These are phyloP conservation scores for Calonectria hongkongensis DNA, from an alignment of 2,329 filamentous ascomycete genomes.

Conservation along the genomic window DNA sequence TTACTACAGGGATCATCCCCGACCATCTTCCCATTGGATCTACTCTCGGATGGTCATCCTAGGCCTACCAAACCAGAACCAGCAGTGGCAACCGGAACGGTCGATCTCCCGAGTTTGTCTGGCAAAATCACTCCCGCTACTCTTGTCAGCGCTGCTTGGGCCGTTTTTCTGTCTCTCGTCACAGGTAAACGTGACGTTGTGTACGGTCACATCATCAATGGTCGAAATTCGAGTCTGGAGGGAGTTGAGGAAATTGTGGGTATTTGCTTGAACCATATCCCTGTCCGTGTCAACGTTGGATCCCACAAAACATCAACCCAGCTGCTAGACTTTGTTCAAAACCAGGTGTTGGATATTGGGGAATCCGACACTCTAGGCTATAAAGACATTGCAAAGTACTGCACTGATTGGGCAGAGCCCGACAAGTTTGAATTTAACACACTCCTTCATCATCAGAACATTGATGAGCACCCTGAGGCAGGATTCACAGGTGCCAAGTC, in stretches of 20 bases:
- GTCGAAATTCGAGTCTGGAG: neutral
- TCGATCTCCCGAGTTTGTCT: neutral
- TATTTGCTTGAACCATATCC: neutral
- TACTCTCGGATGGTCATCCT: conserved; percentile 56
- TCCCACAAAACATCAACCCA: conserved; percentile 22
- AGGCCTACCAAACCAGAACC: conserved; percentile 35
- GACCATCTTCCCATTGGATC: conserved; percentile 43
- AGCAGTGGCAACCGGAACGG: conserved; percentile 36
- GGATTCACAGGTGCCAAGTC: conserved; percentile 12
- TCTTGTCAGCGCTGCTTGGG: conserved; percentile 55
- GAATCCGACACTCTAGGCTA: conserved; percentile 45
- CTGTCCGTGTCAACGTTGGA: neutral
- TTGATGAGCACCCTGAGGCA: conserved; percentile 45
- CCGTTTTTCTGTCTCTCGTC: conserved; percentile 43
- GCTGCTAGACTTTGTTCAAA: conserved; percentile 38
- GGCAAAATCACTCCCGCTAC: conserved; percentile 35
- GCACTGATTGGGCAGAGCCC: conserved; percentile 42
- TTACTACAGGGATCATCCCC: conserved; percentile 62
- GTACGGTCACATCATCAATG: neutral
- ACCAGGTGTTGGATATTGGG: conserved; percentile 38
- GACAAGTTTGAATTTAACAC: conserved; percentile 35
- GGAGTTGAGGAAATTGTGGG: conserved; percentile 4
- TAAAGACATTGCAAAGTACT: conserved; percentile 43
- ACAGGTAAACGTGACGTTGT: conserved; percentile 30
- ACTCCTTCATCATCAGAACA: conserved; percentile 48